Evolutionary conservation across 164 flowering plant genomes (phyloP).

Genomic region (Buxus sempervirens): DNA sequence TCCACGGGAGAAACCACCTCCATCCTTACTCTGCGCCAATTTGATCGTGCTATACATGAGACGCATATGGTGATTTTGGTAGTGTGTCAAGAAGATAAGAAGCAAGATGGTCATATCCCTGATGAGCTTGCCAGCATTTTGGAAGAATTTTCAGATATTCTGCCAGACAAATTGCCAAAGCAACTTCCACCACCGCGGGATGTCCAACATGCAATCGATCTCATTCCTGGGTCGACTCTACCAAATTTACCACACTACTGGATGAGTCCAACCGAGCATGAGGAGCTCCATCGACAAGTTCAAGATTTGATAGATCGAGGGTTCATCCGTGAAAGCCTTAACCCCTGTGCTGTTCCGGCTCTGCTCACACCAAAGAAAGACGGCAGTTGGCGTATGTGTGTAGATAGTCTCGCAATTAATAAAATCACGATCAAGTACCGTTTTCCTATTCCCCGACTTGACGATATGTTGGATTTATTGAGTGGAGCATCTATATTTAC

Average conservation of each 20-base stretch:
- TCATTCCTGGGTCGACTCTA: neutral
- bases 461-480: too few relatives aligned
- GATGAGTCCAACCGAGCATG: neutral
- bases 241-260: neutral
- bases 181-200: neutral
- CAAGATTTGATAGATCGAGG: neutral
- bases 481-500: too few relatives aligned
- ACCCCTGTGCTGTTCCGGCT: too few relatives aligned
- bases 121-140: too few relatives aligned
- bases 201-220: slow-evolving; percentile 1
- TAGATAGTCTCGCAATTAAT: too few relatives aligned
- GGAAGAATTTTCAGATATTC: too few relatives aligned
- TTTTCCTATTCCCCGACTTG: too few relatives aligned
- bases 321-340: neutral
- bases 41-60: neutral
- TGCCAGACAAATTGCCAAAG: neutral
- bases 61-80: too few relatives aligned
- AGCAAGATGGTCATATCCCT: too few relatives aligned
- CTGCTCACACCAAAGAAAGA: too few relatives aligned
- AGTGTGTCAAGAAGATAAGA: neutral
- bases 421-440: too few relatives aligned
- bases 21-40: neutral
- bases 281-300: neutral
- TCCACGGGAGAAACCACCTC: neutral
- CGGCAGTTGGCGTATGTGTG: too few relatives aligned